phyloP scores from a whole-genome alignment of 2,329 filamentous ascomycete genomes.

The Penicillium oxalicum region DNA sequence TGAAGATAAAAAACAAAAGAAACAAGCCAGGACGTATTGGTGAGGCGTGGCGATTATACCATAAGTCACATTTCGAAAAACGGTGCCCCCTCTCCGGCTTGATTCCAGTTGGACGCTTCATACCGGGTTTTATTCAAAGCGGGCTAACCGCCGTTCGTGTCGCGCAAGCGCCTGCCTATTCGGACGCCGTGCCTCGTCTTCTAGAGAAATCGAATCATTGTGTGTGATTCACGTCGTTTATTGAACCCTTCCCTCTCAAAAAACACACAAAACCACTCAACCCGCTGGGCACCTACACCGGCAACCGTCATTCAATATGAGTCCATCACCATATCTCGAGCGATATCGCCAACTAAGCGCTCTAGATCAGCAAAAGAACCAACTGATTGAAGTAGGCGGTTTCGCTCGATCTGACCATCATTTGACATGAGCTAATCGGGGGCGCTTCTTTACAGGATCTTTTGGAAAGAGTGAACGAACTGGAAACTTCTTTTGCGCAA shows the following conservation, averaged over 20 bases:
- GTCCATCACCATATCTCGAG: constrained; percentile 32
- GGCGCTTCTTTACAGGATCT: constrained; percentile 36
- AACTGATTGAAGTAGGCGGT: constrained; percentile 41
- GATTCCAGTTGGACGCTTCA: too few relatives aligned
- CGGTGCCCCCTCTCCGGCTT: too few relatives aligned
- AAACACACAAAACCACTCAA: not conserved
- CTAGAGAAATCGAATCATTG: not conserved
- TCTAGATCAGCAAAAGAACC: constrained; percentile 44
- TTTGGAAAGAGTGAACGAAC: constrained; percentile 38
- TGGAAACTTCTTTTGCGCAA: constrained; percentile 41
- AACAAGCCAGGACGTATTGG: not conserved
- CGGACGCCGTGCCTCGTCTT: constrained; percentile 4
- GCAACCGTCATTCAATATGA: constrained; percentile 21
- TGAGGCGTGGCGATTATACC: too few relatives aligned
- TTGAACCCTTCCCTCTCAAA: constrained; percentile 1
- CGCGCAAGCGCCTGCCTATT: constrained; percentile 16
- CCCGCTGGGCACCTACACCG: not conserved
- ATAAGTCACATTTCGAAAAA: too few relatives aligned
- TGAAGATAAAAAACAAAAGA: constrained; percentile 1
- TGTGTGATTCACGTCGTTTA: not conserved
- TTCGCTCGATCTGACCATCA: constrained; percentile 5
- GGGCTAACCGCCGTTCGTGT: constrained; percentile 11
- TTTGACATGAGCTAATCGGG: constrained; percentile 13
- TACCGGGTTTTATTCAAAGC: not conserved
- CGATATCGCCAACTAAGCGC: constrained; percentile 42